Evolutionary conservation across 768 basidiomycete species (phyloP).

Genomic region (Cystofilobasidium macerans): DNA sequence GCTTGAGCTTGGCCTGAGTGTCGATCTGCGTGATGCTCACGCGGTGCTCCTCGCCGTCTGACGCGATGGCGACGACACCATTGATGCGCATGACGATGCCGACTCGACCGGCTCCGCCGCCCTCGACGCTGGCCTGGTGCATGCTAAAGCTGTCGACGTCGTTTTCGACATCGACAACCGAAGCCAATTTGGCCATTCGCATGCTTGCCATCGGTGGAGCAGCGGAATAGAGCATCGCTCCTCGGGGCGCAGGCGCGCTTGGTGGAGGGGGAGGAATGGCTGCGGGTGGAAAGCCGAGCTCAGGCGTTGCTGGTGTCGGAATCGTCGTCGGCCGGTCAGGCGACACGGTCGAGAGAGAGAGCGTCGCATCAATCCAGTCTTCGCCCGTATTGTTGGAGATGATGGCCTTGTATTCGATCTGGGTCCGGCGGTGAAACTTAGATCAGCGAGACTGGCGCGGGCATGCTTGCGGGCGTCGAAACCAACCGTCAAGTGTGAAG

Average conservation of each 20-base stretch:
- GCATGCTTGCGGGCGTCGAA: background rate
- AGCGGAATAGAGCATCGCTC: background rate
- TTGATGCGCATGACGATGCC: slow-evolving; percentile 6
- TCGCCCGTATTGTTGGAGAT: slow-evolving; percentile 52
- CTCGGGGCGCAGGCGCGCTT: background rate
- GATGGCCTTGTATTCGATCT: slow-evolving; percentile 49
- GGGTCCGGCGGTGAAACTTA: slow-evolving; percentile 34
- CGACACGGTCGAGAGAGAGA: slow-evolving; percentile 47
- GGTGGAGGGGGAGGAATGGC: background rate
- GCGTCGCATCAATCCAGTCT: slow-evolving; percentile 47
- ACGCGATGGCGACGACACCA: slow-evolving; percentile 2
- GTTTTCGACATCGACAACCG: background rate
- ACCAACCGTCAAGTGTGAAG: background rate
- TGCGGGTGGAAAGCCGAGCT: background rate
- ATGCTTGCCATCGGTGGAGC: background rate
- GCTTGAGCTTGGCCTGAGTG: background rate
- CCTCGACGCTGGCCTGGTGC: background rate
- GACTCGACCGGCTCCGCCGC: background rate
- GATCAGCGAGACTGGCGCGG: background rate
- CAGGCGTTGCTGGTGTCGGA: slow-evolving; percentile 23
- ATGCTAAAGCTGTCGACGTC: background rate
- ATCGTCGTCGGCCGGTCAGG: slow-evolving; percentile 28
- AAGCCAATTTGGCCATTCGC: background rate
- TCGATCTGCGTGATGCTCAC: slow-evolving; percentile 9
- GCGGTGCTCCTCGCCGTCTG: slow-evolving; percentile 9